A percentile compares a stretch with the other conserved stretches of the same genome.
Evolutionary conservation across 345 rosid species (phyloP).

Genomic region (Triadica sebifera): DNA sequence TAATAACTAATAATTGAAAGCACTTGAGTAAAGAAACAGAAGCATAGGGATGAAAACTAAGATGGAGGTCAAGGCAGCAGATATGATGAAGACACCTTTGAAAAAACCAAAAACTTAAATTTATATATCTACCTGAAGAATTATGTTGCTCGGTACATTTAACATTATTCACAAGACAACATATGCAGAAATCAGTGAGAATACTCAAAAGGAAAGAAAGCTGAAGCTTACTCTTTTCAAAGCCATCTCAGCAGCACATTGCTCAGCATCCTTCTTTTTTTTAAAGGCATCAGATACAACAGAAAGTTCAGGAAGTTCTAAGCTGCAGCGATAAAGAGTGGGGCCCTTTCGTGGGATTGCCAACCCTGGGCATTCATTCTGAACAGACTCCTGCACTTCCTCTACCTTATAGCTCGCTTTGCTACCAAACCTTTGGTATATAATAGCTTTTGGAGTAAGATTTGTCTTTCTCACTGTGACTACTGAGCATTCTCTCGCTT

Average conservation of each 20-base stretch:
- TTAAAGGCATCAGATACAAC: conserved; percentile 56
- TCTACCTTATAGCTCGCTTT: conserved; percentile 61
- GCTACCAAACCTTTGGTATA: conserved; percentile 67
- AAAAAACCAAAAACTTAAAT: background rate
- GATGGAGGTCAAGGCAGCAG: background rate
- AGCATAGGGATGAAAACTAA: background rate
- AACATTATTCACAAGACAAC: background rate
- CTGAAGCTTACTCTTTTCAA: conserved; percentile 53
- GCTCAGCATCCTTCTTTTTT: conserved; percentile 94
- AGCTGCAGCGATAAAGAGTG: conserved; percentile 64
- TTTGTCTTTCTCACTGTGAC: conserved; percentile 35
- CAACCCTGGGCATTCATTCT: conserved; percentile 80
- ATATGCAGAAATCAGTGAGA: background rate
- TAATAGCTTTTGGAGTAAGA: conserved; percentile 74
- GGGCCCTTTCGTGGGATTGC: conserved; percentile 76
- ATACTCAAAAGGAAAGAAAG: conserved; percentile 4
- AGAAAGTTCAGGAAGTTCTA: conserved; percentile 72
- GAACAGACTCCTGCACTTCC: conserved; percentile 60
- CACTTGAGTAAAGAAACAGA: background rate
- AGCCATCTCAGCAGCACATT: conserved; percentile 86
- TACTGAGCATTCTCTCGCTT: conserved; percentile 23
- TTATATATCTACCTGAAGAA: background rate
- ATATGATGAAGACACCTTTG: background rate
- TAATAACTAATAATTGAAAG: background rate
- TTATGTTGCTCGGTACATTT: background rate